Percentiles rank a stretch among this genome's conserved stretches.
These are phyloP conservation scores for Citrus australasica DNA, from an alignment of 345 rosid species.

Conservation along the genomic window DNA sequence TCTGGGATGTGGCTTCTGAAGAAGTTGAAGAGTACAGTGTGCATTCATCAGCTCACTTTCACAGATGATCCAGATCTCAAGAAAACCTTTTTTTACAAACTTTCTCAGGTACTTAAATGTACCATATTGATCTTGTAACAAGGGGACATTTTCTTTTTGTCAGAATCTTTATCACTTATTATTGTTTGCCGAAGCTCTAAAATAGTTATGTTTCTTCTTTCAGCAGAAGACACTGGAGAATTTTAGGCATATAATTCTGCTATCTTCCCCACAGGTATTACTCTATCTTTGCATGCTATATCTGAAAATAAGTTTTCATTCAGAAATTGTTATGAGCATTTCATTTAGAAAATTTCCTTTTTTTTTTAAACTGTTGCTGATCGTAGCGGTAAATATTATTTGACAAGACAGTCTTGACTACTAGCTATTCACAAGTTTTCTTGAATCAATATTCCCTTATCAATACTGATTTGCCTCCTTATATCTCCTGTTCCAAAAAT, in stretches of 20 bases:
- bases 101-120: constrained; percentile 59
- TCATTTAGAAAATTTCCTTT: background rate
- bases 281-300: background rate
- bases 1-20: constrained; percentile 93
- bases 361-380: background rate
- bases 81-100: constrained; percentile 78
- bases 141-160: background rate
- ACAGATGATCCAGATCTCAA: constrained; percentile 81
- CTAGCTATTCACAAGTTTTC: background rate
- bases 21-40: constrained; percentile 81
- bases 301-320: background rate
- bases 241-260: constrained; percentile 65
- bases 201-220: constrained; percentile 22
- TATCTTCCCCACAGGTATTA: constrained; percentile 92
- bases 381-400: background rate
- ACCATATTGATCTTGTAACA: background rate
- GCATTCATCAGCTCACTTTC: constrained; percentile 97
- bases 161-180: background rate
- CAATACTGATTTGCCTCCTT: background rate
- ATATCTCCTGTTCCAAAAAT: background rate
- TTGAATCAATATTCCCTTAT: background rate
- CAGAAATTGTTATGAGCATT: background rate
- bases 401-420: background rate
- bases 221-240: constrained; percentile 88
- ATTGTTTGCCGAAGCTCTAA: constrained; percentile 14